A percentile compares a stretch with the other conserved stretches of the same genome.
phyloP scores from a whole-genome alignment of 164 flowering plant genomes.

The Amborella trichopoda region DNA sequence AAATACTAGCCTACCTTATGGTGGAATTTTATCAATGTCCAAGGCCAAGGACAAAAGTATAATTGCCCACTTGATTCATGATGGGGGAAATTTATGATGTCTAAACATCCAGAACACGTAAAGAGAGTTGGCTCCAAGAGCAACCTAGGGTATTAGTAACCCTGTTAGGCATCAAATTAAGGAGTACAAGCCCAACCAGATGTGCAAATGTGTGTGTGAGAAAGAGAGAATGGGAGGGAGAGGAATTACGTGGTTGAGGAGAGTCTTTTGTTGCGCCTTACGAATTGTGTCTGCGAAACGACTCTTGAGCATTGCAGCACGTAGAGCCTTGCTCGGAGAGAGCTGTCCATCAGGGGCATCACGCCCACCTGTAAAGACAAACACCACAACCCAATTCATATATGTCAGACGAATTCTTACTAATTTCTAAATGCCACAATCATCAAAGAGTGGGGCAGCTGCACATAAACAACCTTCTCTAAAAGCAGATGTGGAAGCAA shows the following conservation, averaged over 20 bases:
- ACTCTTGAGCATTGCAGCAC: conserved; percentile 66
- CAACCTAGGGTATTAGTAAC: not conserved
- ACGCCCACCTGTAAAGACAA: conserved; percentile 13
- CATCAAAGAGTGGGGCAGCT: not conserved
- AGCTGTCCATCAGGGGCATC: conserved; percentile 27
- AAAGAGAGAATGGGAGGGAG: not conserved
- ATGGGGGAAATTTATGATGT: too few species aligned
- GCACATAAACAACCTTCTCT: conserved; percentile 28
- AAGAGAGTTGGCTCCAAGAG: too few species aligned
- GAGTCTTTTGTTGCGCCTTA: conserved; percentile 65
- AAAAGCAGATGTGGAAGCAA: conserved; percentile 17
- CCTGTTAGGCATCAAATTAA: not conserved
- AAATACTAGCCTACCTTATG: too few species aligned
- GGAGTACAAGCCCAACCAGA: not conserved
- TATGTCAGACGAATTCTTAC: too few species aligned
- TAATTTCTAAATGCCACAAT: too few species aligned
- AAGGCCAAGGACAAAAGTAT: too few species aligned
- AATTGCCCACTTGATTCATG: too few species aligned
- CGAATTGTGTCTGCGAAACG: conserved; percentile 81
- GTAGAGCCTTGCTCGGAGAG: conserved; percentile 71
- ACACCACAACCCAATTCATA: not conserved
- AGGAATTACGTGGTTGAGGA: conserved; percentile 40
- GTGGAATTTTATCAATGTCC: too few species aligned
- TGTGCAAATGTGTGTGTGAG: not conserved
- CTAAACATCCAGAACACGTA: too few species aligned